A percentile compares a stretch with the other conserved stretches of the same genome.
phyloP scores from a whole-genome alignment of 371 early-diverging fungal species.

The Furculomyces boomerangus region DNA sequence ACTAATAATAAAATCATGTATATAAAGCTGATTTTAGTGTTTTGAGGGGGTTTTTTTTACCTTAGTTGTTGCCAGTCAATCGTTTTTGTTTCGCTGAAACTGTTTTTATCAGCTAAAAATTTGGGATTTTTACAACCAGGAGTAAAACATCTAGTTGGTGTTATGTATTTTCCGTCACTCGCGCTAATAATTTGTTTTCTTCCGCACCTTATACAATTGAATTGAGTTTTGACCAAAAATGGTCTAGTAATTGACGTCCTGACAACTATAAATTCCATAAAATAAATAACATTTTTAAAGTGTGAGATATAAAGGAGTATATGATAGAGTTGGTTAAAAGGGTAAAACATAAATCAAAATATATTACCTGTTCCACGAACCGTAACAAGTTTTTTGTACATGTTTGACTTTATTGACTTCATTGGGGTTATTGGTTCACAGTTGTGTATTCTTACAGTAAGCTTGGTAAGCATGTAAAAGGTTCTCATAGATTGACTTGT shows the following conservation, averaged over 20 bases:
- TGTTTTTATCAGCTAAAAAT: background rate
- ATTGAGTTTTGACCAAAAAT: slow-evolving; percentile 14
- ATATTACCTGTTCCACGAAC: slow-evolving; percentile 12
- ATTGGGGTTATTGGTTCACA: slow-evolving; percentile 22
- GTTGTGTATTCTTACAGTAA: slow-evolving; percentile 15
- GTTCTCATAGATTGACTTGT: background rate
- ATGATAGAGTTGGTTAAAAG: background rate
- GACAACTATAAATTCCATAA: slow-evolving; percentile 10
- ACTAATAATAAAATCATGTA: background rate
- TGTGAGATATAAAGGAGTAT: background rate
- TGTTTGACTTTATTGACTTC: slow-evolving; percentile 20
- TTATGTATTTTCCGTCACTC: slow-evolving; percentile 18
- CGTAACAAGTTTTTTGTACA: slow-evolving; percentile 23
- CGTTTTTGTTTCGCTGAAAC: background rate
- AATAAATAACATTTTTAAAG: background rate
- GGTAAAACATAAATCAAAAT: background rate
- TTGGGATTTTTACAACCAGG: slow-evolving; percentile 10
- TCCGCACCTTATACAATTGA: slow-evolving; percentile 15
- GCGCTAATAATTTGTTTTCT: slow-evolving; percentile 12
- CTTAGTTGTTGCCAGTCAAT: background rate
- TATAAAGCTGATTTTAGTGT: background rate
- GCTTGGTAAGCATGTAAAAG: background rate
- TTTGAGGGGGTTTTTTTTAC: background rate
- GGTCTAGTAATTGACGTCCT: slow-evolving; percentile 23
- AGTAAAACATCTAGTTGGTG: slow-evolving; percentile 13